phyloP scores from a whole-genome alignment of 495 filamentous ascomycete genomes.

The Penicillium tannophilum region DNA sequence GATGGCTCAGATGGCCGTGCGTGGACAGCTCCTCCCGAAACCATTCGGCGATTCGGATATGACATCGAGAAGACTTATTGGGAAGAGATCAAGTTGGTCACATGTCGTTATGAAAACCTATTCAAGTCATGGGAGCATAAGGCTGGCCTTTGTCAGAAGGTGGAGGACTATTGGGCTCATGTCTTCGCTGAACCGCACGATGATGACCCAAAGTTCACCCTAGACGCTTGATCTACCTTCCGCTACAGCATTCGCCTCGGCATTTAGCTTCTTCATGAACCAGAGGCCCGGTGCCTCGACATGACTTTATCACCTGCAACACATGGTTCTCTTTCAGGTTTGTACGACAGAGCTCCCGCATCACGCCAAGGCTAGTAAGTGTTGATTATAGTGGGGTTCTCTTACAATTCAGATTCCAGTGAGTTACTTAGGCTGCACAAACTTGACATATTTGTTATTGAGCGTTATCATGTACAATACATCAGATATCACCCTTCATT shows the following conservation, averaged over 20 bases:
- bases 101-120: conserved; percentile 43
- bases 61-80: conserved; percentile 57
- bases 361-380: not conserved
- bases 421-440: not conserved
- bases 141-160: conserved; percentile 36
- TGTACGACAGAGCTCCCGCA: not conserved
- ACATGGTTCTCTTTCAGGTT: not conserved
- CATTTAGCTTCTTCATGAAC: not conserved
- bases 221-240: conserved; percentile 21
- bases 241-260: not conserved
- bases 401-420: not conserved
- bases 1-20: conserved; percentile 44
- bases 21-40: conserved; percentile 42
- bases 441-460: conserved; percentile 1
- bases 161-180: conserved; percentile 44
- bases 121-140: conserved; percentile 46
- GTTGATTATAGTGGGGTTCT: not conserved
- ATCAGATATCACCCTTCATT: not conserved
- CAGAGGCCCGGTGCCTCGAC: not conserved
- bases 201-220: conserved; percentile 38
- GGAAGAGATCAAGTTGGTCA: conserved; percentile 52
- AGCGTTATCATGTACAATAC: conserved; percentile 8
- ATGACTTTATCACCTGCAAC: not conserved
- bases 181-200: conserved; percentile 45
- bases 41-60: conserved; percentile 45